Conservation (phyloP, 495 filamentous ascomycete species). For the Penicillium fimorum region DNA sequence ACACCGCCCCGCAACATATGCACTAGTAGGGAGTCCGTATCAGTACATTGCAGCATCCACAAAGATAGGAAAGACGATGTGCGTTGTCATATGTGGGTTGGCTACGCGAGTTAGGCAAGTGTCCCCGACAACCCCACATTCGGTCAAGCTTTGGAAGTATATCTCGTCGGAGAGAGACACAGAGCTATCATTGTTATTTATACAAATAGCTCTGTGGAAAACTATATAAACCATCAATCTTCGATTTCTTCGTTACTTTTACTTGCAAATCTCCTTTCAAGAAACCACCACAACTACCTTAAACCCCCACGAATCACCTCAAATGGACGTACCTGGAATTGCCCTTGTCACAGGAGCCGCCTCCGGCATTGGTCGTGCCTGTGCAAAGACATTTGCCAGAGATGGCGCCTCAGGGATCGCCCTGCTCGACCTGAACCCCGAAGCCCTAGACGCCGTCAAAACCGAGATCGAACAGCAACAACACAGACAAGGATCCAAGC, state of each 20-base stretch:
- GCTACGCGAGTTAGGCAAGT: slow-evolving; percentile 15
- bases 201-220: background rate
- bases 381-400: slow-evolving; percentile 18
- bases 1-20: background rate
- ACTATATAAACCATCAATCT: background rate
- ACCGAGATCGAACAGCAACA: slow-evolving; percentile 17
- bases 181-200: background rate
- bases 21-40: background rate
- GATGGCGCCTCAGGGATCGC: slow-evolving; percentile 24
- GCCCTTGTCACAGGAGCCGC: slow-evolving; percentile 27
- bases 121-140: slow-evolving; percentile 20
- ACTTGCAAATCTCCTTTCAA: background rate
- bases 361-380: slow-evolving; percentile 26
- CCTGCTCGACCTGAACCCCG: slow-evolving; percentile 18
- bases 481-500: background rate
- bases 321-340: slow-evolving; percentile 25
- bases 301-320: background rate
- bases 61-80: background rate
- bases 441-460: slow-evolving; percentile 18
- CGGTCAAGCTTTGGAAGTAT: background rate
- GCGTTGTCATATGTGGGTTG: background rate
- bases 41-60: background rate
- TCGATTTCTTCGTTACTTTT: background rate
- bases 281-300: too few relatives aligned
- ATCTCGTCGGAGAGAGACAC: background rate